Evolutionary conservation across 1,284 basidiomycete species (phyloP), one percentile per base, ranked within the genome.

Genomic region (Naganishia sp.): DNA sequence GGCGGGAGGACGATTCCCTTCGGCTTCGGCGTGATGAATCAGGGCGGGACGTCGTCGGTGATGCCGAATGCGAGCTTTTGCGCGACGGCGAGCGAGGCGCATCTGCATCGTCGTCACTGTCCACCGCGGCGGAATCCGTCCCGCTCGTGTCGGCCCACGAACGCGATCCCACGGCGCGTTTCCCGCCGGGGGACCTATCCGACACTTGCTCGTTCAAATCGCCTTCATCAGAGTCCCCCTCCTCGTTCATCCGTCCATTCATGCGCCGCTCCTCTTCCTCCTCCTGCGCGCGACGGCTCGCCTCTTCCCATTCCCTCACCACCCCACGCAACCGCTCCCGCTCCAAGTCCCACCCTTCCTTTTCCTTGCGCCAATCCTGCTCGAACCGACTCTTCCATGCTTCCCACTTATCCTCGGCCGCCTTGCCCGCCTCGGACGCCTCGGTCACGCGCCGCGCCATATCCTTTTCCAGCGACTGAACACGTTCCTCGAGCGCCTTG

Each of bases 281-380:
- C 57, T 82, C 81, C 59, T 82, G 79, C 28, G 81, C 79, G 28
- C 80, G 73, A 25, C 81, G 70, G 67, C 81, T 79, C 23, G 81
- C 79, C 68, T 82, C 83, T 71, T 96, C 94, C 89, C 90, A 94
- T 69, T 94, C 90, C 45, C 89, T 86, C 44, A 89, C 84, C 10
- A 90, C 89, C 25, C 85, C 83, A 48, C 84, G 82, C 7, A 96
- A 82, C 39, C 90, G 83, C 69, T 90, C 88, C 2, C 92, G 84
- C 78, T 96, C 94, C 28, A 85, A 81, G 6, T 84, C 84, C 91
- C 93, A 93, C 57, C 89, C 88, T 71, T 90, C 87, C 70, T 89
- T 85, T 52, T 93, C 87, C 65, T 82, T 80, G 42, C 81, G 83
- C 90, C 90, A 94, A 63, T 89, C 86, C 9, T 88, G 88, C 72